Evolutionary conservation across 208 protist genomes (phyloP).

Genomic region (Acanthamoeba castellanii): DNA sequence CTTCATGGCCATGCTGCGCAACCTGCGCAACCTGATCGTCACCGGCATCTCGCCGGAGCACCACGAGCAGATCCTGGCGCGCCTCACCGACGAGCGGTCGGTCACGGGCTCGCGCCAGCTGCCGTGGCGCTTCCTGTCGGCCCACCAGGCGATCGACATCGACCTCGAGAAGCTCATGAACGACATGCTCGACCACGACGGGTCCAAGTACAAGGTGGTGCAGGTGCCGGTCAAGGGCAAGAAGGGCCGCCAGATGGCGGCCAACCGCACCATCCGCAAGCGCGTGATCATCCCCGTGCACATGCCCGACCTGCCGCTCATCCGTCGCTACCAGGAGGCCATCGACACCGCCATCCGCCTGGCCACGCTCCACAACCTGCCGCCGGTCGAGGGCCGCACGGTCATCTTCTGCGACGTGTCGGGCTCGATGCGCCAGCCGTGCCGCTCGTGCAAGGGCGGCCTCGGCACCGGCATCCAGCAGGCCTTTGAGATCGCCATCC

Average conservation of each 20-base stretch:
- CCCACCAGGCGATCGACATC: conserved; percentile 91
- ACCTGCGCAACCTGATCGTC: conserved; percentile 95
- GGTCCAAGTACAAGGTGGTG: neutral
- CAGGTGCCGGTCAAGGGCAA: neutral
- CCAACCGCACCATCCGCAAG: conserved; percentile 51
- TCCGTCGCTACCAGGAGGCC: conserved; percentile 87
- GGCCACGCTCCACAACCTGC: conserved; percentile 93
- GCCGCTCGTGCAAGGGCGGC: neutral
- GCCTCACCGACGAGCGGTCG: conserved; percentile 78
- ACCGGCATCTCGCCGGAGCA: conserved; percentile 87
- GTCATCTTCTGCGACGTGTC: conserved; percentile 91
- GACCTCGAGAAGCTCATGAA: conserved; percentile 33
- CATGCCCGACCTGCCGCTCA: conserved; percentile 75
- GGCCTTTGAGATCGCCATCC: conserved; percentile 89
- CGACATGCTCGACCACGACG: conserved; percentile 20
- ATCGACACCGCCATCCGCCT: conserved; percentile 91
- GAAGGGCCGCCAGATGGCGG: neutral
- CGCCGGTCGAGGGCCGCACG: conserved; percentile 92
- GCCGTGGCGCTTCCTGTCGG: conserved; percentile 95
- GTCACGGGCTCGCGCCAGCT: conserved; percentile 93
- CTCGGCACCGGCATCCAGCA: conserved; percentile 81
- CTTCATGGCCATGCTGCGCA: conserved; percentile 96
- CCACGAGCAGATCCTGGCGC: conserved; percentile 85
- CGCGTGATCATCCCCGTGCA: conserved; percentile 69
- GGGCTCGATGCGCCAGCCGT: conserved; percentile 75